Conservation (phyloP, 192 early-diverging fungal genomes). For the Linnemannia elongata region DNA sequence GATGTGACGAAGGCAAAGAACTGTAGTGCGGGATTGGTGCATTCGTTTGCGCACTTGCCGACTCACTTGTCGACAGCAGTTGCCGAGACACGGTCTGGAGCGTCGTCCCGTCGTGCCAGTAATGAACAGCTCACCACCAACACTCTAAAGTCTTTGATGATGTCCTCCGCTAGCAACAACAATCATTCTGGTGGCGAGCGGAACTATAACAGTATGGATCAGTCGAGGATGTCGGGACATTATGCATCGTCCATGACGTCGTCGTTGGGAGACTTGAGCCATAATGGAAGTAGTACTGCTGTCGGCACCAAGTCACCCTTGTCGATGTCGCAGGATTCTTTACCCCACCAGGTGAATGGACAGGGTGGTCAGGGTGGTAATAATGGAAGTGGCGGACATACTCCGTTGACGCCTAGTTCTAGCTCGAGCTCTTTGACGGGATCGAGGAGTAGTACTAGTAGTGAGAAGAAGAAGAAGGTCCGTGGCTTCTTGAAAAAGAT, state of each 20-base stretch:
- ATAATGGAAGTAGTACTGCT: neutral
- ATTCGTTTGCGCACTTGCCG: constrained; percentile 28
- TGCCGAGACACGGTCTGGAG: constrained; percentile 24
- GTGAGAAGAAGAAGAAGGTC: constrained; percentile 51
- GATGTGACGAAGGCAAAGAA: constrained; percentile 37
- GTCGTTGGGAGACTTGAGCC: constrained; percentile 12
- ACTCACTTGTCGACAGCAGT: constrained; percentile 15
- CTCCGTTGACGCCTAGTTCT: constrained; percentile 21
- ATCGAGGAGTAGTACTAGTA: constrained; percentile 22
- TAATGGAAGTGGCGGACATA: neutral
- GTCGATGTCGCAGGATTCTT: constrained; percentile 21
- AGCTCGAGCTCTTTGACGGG: constrained; percentile 17
- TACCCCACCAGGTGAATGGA: constrained; percentile 10
- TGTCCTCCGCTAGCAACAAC: neutral
- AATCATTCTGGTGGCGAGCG: neutral
- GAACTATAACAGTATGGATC: constrained; percentile 22
- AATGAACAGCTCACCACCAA: constrained; percentile 41
- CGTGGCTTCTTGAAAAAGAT: constrained; percentile 55
- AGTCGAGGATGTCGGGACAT: constrained; percentile 25
- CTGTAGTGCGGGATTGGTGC: constrained; percentile 25
- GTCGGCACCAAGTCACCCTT: constrained; percentile 15
- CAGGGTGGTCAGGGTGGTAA: neutral
- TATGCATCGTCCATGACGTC: constrained; percentile 1
- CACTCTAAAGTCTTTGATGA: constrained; percentile 40
- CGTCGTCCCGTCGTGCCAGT: constrained; percentile 38